Conservation (phyloP, 768 basidiomycete species). For the Termitomyces sp. region DNA sequence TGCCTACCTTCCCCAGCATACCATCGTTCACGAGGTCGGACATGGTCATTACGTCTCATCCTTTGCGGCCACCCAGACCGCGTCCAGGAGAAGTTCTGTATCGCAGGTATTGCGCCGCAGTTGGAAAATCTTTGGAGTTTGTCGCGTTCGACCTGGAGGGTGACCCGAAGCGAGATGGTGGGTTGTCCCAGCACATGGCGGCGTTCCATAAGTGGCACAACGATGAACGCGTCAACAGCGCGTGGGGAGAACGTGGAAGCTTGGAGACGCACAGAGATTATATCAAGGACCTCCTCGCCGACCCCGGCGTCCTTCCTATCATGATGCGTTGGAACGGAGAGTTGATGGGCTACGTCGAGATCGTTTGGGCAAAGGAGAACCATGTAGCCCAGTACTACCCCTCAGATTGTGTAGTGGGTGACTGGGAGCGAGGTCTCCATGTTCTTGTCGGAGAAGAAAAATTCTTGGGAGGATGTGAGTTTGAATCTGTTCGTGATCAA, state of each 20-base stretch:
- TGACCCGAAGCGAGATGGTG: slow-evolving; percentile 16
- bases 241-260: slow-evolving; percentile 44
- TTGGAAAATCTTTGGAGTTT: slow-evolving; percentile 28
- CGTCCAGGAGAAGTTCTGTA: slow-evolving; percentile 37
- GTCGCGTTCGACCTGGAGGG: slow-evolving; percentile 29
- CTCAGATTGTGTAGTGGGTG: slow-evolving; percentile 14
- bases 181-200: slow-evolving; percentile 32
- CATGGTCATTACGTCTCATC: slow-evolving; percentile 46
- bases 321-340: slow-evolving; percentile 48
- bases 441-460: slow-evolving; percentile 44
- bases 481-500: not conserved
- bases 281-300: slow-evolving; percentile 26
- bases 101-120: slow-evolving; percentile 28
- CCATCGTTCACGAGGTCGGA: slow-evolving; percentile 41
- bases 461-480: slow-evolving; percentile 41
- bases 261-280: slow-evolving; percentile 41
- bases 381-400: slow-evolving; percentile 28
- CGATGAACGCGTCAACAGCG: slow-evolving; percentile 38
- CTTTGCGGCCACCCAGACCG: slow-evolving; percentile 48
- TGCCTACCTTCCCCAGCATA: slow-evolving; percentile 31
- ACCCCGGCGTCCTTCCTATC: slow-evolving; percentile 34
- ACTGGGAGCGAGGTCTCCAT: slow-evolving; percentile 36
- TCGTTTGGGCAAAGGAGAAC: slow-evolving; percentile 44
- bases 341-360: slow-evolving; percentile 40
- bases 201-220: slow-evolving; percentile 50